Base-by-base conservation (phyloP, 768 basidiomycete genomes). In the Lyophyllum decastes region DNA sequence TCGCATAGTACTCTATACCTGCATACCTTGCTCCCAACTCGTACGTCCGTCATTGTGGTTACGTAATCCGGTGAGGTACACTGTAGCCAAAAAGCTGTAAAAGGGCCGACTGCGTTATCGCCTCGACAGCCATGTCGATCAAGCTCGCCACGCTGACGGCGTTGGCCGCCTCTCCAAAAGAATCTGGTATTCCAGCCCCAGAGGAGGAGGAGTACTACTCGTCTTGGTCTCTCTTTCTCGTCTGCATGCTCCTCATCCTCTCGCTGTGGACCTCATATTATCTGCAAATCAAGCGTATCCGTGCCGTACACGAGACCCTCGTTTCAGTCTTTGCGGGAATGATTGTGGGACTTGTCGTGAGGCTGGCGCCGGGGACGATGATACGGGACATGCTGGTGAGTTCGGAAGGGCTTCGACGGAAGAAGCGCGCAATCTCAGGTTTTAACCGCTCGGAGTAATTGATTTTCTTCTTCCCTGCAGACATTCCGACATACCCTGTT, bases 191-290 rank as follows among this genome's bases (percentile, higher is more conserved):
- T 2, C 77, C 83, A 22, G 67, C 79, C 33, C 72, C 80, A 11
- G 89, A 93, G 68, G 90, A 92, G 49, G 92, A 94, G 71, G 93
- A 95, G 69, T 91, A 87, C 70, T 94, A 94, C 72, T 93, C 91
- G 14, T 94, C 92, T 30, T 93, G 93, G 91, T 93, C 92, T n/a
- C 84, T 95, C 21, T 92, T 94, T 72, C 88, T 95, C 52, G 93
- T 94, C 64, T 93, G 93, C 78, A 73, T 93, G 60, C 87, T 99
- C 33, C 89, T 99, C 59, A 90, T 98, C 54, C 79, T 97, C 61
- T 97, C 96, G 8, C 84, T 99, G 57, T 93, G 89, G 84, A 97
- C 94, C 21, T 95, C 93, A 25, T 99, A 99, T 77, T 98, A 98
- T 68, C 86, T 99, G 4, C 95, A 98, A 80, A 93, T 98, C 68